Conservation (phyloP, 768 basidiomycete genomes). For the Amylocystis lapponica region DNA sequence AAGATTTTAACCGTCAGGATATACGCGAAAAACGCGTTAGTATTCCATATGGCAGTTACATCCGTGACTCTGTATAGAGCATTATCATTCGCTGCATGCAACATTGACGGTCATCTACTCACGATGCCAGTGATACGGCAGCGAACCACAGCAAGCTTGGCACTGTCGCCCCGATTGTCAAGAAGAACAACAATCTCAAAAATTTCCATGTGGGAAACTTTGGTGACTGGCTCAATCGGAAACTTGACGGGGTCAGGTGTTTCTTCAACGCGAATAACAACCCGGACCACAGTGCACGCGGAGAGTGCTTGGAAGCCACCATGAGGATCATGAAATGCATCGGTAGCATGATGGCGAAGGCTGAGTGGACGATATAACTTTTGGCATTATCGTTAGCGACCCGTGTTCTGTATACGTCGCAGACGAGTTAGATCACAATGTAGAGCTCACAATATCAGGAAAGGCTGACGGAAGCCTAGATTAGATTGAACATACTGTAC, state of each 20-base stretch:
- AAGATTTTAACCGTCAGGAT: constrained; percentile 74
- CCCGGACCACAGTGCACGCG: constrained; percentile 43
- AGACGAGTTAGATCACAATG: not conserved
- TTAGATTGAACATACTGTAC: constrained; percentile 72
- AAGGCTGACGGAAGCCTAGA: constrained; percentile 79
- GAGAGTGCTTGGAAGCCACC: constrained; percentile 41
- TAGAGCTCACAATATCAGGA: constrained; percentile 71
- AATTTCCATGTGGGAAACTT: constrained; percentile 29
- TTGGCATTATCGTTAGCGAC: not conserved
- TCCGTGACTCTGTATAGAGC: constrained; percentile 59
- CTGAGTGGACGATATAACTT: constrained; percentile 86
- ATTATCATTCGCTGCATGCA: not conserved
- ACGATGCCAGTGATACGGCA: constrained; percentile 68
- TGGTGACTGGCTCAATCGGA: not conserved
- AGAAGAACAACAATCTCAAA: constrained; percentile 23
- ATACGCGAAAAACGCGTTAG: constrained; percentile 90
- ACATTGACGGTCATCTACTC: constrained; percentile 28
- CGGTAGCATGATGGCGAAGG: constrained; percentile 74
- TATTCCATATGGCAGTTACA: constrained; percentile 79
- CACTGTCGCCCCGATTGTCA: constrained; percentile 55
- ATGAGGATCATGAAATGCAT: constrained; percentile 69
- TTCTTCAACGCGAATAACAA: constrained; percentile 45
- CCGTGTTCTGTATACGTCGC: not conserved
- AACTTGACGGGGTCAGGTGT: constrained; percentile 15
- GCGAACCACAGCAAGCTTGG: constrained; percentile 75